phyloP scores from a whole-genome alignment of 2,329 filamentous ascomycete species.

The Exophiala viscosa region DNA sequence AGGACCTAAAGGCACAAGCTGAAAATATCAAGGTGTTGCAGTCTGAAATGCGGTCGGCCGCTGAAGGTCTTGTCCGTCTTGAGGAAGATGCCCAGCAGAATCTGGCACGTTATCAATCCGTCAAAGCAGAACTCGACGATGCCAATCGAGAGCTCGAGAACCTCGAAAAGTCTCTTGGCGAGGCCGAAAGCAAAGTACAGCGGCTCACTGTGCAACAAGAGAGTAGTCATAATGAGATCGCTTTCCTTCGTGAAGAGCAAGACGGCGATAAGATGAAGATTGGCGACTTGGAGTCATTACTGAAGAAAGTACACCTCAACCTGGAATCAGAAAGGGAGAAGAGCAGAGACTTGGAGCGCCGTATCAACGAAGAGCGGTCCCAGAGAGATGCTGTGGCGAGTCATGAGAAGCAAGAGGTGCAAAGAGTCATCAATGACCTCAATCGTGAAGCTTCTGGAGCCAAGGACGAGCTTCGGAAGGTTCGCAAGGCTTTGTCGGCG shows the following conservation, averaged over 20 bases:
- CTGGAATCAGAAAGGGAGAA: conserved; percentile 83
- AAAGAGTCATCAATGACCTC: conserved; percentile 87
- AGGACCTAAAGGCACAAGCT: conserved; percentile 69
- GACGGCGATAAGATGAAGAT: conserved; percentile 98
- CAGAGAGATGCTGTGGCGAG: conserved; percentile 83
- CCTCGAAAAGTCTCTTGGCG: conserved; percentile 76
- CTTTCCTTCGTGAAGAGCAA: conserved; percentile 93
- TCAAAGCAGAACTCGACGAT: conserved; percentile 78
- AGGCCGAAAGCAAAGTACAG: conserved; percentile 83
- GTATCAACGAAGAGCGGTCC: conserved; percentile 73
- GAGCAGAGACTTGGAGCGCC: conserved; percentile 65
- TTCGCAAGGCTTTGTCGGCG: conserved; percentile 77
- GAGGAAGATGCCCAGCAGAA: conserved; percentile 87
- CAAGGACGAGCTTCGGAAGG: conserved; percentile 78
- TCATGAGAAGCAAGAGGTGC: conserved; percentile 90
- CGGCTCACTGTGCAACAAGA: conserved; percentile 87
- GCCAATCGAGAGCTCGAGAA: conserved; percentile 83
- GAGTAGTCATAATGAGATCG: conserved; percentile 86
- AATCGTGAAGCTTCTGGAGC: conserved; percentile 76
- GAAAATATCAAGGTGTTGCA: conserved; percentile 92
- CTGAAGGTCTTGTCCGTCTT: conserved; percentile 76
- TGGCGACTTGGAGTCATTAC: conserved; percentile 79
- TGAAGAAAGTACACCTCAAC: conserved; percentile 73
- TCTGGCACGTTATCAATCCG: conserved; percentile 70
- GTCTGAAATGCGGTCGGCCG: conserved; percentile 87